Conservation (phyloP, 306 rosid genomes). For the Comarum palustre region DNA sequence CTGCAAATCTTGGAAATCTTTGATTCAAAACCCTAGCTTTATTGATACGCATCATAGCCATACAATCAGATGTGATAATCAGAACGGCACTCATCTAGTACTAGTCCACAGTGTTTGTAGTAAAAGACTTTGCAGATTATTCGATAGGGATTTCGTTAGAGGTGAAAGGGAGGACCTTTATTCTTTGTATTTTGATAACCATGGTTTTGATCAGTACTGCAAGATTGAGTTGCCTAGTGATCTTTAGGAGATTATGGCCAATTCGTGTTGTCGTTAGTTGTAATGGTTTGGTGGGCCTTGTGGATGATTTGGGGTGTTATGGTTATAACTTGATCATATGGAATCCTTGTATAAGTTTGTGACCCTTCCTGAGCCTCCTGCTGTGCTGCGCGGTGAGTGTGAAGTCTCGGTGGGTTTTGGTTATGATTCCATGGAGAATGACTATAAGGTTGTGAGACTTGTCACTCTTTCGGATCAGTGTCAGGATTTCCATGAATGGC, state of each 20-base stretch:
- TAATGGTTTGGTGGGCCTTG: background rate
- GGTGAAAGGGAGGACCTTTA: background rate
- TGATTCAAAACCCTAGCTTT: background rate
- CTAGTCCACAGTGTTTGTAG: background rate
- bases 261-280: background rate
- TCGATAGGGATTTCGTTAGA: background rate
- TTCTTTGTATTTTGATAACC: background rate
- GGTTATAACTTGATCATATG: background rate
- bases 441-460: slow-evolving; percentile 3
- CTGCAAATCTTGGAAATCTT: background rate
- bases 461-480: background rate
- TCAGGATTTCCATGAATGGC: background rate
- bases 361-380: background rate
- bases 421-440: background rate
- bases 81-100: background rate
- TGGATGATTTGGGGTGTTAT: background rate
- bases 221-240: background rate
- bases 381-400: background rate
- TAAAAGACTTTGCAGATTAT: background rate
- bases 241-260: background rate
- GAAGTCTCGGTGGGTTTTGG: background rate
- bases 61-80: background rate
- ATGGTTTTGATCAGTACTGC: background rate
- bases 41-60: background rate
- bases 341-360: background rate